Evolutionary conservation across 345 rosid genomes (phyloP), one percentile per base, ranked within the genome.

Genomic region (Eucalyptus virginea): DNA sequence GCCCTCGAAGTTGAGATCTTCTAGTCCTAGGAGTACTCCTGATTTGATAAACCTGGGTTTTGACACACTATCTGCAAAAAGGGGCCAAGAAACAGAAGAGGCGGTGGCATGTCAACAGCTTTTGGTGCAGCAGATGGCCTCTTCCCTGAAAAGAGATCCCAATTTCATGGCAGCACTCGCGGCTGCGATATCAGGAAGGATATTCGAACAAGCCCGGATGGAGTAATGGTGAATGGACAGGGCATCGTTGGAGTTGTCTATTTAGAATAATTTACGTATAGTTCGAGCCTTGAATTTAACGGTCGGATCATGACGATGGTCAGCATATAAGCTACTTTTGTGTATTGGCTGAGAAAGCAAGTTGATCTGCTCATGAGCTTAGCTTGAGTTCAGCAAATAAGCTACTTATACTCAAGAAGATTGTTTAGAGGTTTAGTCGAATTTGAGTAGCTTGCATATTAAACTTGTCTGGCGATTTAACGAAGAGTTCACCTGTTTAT

Each of bases 91-190:
- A 47, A 23, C 89, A 51, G 91, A n/a, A 92, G 92, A 85, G 54
- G 86, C 45, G 91, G 93, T 21, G 28, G 92, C 86, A 52, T 93
- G 93, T 24, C 94, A 91, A 69, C 94, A 95, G 51, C 26, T 95
- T 89, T 88, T 96, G 87, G 93, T 94, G 32, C 96, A 96, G 56
- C 95, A 96, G 92, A 95, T 97, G 98, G 98, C 98, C 45, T 90
- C 95, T 89, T 95, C 97, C 12, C 92, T 97, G 94, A 94, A 97
- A 2, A 95, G 91, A 89, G 97, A 97, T 91, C 98, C 98, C 1
- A 65, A 56, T 56, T 56, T 56, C 62, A 56, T 3, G 30, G 30
- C 62, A 56, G 62, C 62, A 24, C 62, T 56, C 3, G 30, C 62
- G 12, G 62, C 30, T 23, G 62, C 12, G 13, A 2, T 56, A 10